phyloP scores from a whole-genome alignment of 1,139 yeast genomes.

The Kodamaea plutei region DNA sequence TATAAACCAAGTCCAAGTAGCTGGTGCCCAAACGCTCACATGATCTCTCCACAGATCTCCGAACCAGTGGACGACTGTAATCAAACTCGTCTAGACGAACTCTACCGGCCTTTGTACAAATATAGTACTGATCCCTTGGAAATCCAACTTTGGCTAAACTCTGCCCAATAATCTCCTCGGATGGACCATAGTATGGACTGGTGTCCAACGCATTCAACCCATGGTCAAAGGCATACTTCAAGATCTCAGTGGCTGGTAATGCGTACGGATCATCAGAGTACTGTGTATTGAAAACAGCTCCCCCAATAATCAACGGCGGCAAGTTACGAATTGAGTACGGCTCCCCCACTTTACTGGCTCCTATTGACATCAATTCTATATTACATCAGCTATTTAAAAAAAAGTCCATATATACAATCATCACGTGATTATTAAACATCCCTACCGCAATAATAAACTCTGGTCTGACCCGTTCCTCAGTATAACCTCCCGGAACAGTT shows the following conservation, averaged over 20 bases:
- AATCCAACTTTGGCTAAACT: conserved; percentile 48
- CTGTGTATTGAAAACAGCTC: conserved; percentile 79
- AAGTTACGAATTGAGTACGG: conserved; percentile 29
- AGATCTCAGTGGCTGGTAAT: conserved; percentile 54
- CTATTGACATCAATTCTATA: conserved; percentile 10
- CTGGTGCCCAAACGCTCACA: conserved; percentile 57
- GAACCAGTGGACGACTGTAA: conserved; percentile 58
- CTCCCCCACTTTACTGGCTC: conserved; percentile 10
- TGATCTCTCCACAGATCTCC: conserved; percentile 62
- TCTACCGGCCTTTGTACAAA: conserved; percentile 89
- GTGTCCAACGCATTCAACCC: conserved; percentile 85
- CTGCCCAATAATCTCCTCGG: conserved; percentile 69
- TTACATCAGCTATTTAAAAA: too few relatives aligned
- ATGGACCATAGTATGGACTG: conserved; percentile 90
- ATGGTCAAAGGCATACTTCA: conserved; percentile 54
- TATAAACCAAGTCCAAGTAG: conserved; percentile 75
- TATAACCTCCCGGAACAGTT: too few relatives aligned
- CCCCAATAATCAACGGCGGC: conserved; percentile 73
- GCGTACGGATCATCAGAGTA: conserved; percentile 64
- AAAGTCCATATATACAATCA: too few relatives aligned
- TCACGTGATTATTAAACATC: too few relatives aligned
- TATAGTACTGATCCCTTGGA: conserved; percentile 60
- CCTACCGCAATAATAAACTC: too few relatives aligned
- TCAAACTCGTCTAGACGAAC: conserved; percentile 66
- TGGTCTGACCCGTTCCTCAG: too few relatives aligned